Evolutionary conservation across 345 rosid species (phyloP), one percentile per base, ranked within the genome.

Genomic region (Iberis pinnata): DNA sequence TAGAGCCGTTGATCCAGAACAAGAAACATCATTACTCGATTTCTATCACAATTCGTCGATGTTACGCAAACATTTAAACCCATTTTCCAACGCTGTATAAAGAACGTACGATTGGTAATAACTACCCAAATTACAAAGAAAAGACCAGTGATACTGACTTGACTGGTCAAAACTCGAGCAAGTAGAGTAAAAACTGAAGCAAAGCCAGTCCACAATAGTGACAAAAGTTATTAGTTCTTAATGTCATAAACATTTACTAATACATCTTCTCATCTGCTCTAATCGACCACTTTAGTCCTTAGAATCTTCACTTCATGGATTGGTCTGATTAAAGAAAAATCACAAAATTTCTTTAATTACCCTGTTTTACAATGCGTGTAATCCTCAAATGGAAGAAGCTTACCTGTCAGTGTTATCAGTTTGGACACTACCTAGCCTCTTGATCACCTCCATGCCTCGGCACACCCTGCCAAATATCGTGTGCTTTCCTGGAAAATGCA

Each of bases 301-400:
- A 92, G 61, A 64, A 88, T 88, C 89, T 80, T 92, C 77, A 88
- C 98, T n/a, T 84, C 96, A 69, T 88, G 98, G 53, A 92, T 73
- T 9, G 98, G 96, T 65, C 98, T 90, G 84, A 16, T 35, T 2
- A 47, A 29, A 17, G 2, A 44, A 7, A 4, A 40, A 31, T 1
- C 39, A 47, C 8, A 5, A 29, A 1, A 51, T 49, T 12, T 25
- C 39, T 6, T 49, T 18, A 33, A 8, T 33, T 12, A 37, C 17
- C 11, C 1, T 9, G 3, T 16, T 27, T 8, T 22, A 2, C 33
- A 8, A 22, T 16, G 14, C 40, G 9, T 12, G 29, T 4, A 8
- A 46, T 8, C 26, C 54, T 3, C 1, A 3, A 26, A 13, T 7
- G 43, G 38, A 43, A n/a, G n/a, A 19, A 26, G 12, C 5, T 69